phyloP scores from a whole-genome alignment of 306 rosid species.

The Fragaria nilgerrensis region DNA sequence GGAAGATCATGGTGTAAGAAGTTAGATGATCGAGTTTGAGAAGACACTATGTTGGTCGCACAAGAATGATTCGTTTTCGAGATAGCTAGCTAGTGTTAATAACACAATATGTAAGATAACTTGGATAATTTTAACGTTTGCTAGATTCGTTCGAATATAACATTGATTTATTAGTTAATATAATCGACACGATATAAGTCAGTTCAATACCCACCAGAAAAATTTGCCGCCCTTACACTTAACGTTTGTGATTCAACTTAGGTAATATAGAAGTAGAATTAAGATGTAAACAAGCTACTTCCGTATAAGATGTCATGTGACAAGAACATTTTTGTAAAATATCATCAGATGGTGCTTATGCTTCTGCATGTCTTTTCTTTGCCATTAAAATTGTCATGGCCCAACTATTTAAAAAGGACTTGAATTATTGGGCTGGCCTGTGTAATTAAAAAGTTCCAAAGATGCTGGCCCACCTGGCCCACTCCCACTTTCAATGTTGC shows the following conservation, averaged over 20 bases:
- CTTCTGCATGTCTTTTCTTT: neutral
- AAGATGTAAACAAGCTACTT: neutral
- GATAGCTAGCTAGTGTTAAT: too few species aligned
- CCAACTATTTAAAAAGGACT: neutral
- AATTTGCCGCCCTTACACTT: neutral
- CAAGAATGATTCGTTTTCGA: too few species aligned
- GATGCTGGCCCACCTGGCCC: conserved; percentile 35
- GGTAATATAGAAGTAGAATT: neutral
- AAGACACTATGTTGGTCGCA: too few species aligned
- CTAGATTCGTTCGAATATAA: too few species aligned
- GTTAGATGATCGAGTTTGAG: neutral
- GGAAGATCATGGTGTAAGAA: neutral
- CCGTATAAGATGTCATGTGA: neutral
- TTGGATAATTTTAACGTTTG: too few species aligned
- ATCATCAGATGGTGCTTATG: neutral
- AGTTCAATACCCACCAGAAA: neutral
- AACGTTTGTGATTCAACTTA: too few species aligned
- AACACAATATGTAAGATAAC: too few species aligned
- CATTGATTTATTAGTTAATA: too few species aligned
- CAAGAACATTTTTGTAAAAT: neutral
- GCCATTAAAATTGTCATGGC: neutral
- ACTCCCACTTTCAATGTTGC: conserved; percentile 11
- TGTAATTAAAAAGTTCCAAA: conserved; percentile 4
- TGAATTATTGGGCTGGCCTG: conserved; percentile 18
- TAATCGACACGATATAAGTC: neutral